Evolutionary conservation across 2,329 filamentous ascomycete genomes (phyloP).

Genomic region (Rutstroemia sp.): DNA sequence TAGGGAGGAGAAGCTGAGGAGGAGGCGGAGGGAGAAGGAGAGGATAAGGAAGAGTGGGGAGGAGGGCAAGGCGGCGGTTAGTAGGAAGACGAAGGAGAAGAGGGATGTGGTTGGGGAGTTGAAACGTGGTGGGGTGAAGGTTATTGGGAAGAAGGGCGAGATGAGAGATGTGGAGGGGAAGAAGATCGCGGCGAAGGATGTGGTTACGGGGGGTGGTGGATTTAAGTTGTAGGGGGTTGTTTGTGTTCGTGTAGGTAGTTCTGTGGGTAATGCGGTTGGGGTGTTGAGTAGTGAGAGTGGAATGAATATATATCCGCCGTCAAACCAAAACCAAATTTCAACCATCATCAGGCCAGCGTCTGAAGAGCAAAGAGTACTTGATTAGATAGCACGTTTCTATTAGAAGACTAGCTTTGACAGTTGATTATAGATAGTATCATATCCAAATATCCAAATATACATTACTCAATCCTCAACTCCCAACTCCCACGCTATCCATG

Average conservation of each 20-base stretch:
- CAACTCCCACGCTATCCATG: too few species aligned
- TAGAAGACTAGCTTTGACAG: too few species aligned
- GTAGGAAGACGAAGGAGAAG: constrained; percentile 43
- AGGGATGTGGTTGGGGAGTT: constrained; percentile 39
- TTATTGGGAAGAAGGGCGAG: constrained; percentile 86
- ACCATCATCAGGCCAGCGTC: too few species aligned
- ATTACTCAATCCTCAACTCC: too few species aligned
- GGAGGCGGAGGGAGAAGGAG: constrained; percentile 78
- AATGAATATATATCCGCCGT: background rate
- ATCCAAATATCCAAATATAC: too few species aligned
- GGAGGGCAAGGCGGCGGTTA: constrained; percentile 38
- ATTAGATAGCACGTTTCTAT: too few species aligned
- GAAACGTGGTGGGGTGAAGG: constrained; percentile 80
- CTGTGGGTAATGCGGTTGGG: background rate
- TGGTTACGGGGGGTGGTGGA: constrained; percentile 43
- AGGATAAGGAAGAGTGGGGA: constrained; percentile 63
- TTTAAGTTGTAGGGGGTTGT: constrained; percentile 50
- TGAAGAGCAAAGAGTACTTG: too few species aligned
- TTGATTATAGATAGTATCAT: too few species aligned
- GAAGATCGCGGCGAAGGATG: constrained; percentile 50
- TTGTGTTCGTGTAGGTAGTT: background rate
- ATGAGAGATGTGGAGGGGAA: constrained; percentile 78
- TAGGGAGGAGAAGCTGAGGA: constrained; percentile 73
- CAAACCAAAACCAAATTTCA: too few species aligned
- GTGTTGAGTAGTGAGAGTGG: background rate